Percentiles rank a stretch among this genome's conserved stretches.
phyloP scores from a whole-genome alignment of 305 asterid species.

The Fraxinus latifolia region DNA sequence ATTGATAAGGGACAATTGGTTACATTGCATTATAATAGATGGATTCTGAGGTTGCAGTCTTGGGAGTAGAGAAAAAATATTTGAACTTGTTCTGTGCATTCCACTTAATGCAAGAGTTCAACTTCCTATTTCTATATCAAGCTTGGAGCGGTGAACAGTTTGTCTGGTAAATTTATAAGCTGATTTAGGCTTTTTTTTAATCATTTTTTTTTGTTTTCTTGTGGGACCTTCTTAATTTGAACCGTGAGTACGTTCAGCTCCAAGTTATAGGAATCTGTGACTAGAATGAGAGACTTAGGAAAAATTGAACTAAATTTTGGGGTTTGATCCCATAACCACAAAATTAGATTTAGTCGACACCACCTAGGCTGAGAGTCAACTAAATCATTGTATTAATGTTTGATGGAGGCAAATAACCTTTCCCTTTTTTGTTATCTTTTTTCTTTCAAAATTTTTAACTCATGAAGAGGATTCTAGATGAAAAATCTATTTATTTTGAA shows the following conservation, averaged over 20 bases:
- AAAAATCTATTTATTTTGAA: background rate
- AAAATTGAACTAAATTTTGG: background rate
- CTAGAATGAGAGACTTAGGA: background rate
- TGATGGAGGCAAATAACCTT: background rate
- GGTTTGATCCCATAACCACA: background rate
- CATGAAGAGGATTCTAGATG: background rate
- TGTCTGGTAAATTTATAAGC: background rate
- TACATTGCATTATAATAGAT: background rate
- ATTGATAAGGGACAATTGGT: background rate
- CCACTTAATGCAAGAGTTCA: background rate
- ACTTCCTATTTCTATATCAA: background rate
- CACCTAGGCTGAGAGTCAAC: background rate
- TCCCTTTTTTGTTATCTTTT: background rate
- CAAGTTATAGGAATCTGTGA: background rate
- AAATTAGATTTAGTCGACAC: background rate
- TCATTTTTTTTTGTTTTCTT: background rate
- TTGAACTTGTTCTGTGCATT: background rate
- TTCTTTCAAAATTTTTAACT: constrained; percentile 9
- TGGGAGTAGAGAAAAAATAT: background rate
- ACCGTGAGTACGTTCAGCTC: background rate
- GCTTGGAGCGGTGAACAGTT: background rate
- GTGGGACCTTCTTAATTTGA: background rate
- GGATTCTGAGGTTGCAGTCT: background rate
- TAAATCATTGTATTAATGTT: background rate
- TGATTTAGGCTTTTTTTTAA: background rate